Base-by-base conservation (phyloP, 352 stramenopile genomes). In the Thalassiosira ordinaria region DNA sequence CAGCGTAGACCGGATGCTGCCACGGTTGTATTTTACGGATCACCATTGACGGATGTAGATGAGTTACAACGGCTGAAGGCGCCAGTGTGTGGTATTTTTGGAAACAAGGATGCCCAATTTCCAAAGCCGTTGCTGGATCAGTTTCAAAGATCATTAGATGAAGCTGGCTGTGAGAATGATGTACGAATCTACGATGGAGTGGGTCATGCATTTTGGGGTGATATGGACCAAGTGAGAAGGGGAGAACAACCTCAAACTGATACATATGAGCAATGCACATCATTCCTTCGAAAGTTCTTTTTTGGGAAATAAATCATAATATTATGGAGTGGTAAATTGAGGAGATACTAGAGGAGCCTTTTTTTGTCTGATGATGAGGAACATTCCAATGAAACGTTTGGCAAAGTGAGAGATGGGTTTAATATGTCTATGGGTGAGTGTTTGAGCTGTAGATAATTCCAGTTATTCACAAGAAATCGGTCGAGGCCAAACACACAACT, bases 21-120 rank as follows among this genome's bases (percentile, higher is more conserved):
- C 0, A 82, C 74, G n/a, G 74, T 82, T 8, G 33, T 82, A 3
- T 82, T 53, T 55, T 82, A 82, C 59, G 74, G 74, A 59, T 75
- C 39, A n/a, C 74, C 66, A 11, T 22, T 78, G 1, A 78, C 74
- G n/a, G 65, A 78, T 53, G 33, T 66, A 2, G 47, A 71, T 24
- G 56, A 69, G 49, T 51, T 82, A 44, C 9, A 64, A 20, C 24
- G 26, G 9, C 31, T 82, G 14, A 18, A 72, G 29, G 52, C 22
- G 4, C 74, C 74, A 20, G 64, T 82, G 4, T 82, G 64, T 61
- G 74, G 65, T 22, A 55, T 78, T 1, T 82, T 67, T 59, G 74
- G 74, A n/a, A 14, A 33, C n/a, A 37, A 72, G n/a, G 74, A 82
- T 29, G 56, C 61, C 26, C 74, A 82, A 61, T 82, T 82, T 56